Conservation (phyloP, 352 stramenopile genomes). For the Phytopythium vexans region DNA sequence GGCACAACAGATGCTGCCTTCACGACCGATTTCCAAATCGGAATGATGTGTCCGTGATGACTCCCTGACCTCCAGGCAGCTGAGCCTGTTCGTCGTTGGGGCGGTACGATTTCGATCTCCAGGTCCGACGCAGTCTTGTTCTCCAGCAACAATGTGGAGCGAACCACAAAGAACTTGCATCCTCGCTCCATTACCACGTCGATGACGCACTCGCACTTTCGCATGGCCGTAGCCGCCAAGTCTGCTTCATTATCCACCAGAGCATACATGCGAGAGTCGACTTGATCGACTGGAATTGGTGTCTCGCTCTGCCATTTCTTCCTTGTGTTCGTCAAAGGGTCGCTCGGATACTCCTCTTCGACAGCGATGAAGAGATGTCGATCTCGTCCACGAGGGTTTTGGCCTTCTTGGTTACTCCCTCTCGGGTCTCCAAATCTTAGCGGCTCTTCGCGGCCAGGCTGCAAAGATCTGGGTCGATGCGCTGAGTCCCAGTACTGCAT, state of each 20-base stretch:
- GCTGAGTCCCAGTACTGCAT: slow-evolving; percentile 70
- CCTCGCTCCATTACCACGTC: slow-evolving; percentile 81
- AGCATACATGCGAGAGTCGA: slow-evolving; percentile 80
- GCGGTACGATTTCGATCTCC: slow-evolving; percentile 82
- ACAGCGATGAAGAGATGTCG: slow-evolving; percentile 74
- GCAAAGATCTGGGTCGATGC: slow-evolving; percentile 50
- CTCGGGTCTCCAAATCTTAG: slow-evolving; percentile 40
- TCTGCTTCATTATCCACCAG: slow-evolving; percentile 66
- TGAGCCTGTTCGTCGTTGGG: slow-evolving; percentile 36
- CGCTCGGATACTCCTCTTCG: slow-evolving; percentile 40
- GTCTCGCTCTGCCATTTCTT: slow-evolving; percentile 73
- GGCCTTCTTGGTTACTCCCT: slow-evolving; percentile 10
- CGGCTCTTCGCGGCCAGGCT: slow-evolving; percentile 56
- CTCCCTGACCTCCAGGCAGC: slow-evolving; percentile 24
- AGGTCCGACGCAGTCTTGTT: slow-evolving; percentile 84
- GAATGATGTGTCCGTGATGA: slow-evolving; percentile 34
- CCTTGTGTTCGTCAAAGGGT: slow-evolving; percentile 20
- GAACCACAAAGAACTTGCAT: slow-evolving; percentile 87
- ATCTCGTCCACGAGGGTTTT: slow-evolving; percentile 16
- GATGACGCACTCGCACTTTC: slow-evolving; percentile 84
- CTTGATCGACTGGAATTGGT: slow-evolving; percentile 77
- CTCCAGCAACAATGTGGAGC: slow-evolving; percentile 72
- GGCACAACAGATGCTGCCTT: slow-evolving; percentile 56
- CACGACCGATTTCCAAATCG: slow-evolving; percentile 70
- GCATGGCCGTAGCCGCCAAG: slow-evolving; percentile 32